Evolutionary conservation across 2,329 filamentous ascomycete species (phyloP), one percentile per base, ranked within the genome.

Genomic region (Diatrype stigma): DNA sequence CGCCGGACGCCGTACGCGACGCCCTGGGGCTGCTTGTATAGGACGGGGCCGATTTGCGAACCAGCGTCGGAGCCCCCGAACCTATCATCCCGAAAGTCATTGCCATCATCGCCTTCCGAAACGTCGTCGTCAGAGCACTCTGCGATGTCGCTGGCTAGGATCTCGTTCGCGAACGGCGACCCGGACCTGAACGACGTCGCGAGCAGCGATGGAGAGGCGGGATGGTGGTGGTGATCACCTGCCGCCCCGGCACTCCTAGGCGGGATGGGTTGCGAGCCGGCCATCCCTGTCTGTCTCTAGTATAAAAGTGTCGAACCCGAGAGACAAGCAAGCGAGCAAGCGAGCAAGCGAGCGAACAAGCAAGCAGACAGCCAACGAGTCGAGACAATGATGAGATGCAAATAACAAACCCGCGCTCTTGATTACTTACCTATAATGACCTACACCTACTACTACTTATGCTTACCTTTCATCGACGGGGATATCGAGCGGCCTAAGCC

Each of bases 1-100:
- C 90, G 78, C 1, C 84, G 79, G 22, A 86, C 85, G 12, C 86
- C 87, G 53, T 82, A 89, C 28, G 86, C 85, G 42, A 94, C 85
- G 63, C 86, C 87, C 58, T 84, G 88, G 1, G 90, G 89, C 44
- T 90, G 81, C 50, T 88, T 83, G 71, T 94, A 96, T 60, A 77
- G 77, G 64, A 69, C 73, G 50, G 73, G 77, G n/a, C 70, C 70
- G 17, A 64, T 71, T 42, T 74, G 69, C 5, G 65, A 58, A 4
- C 68, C 69, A 2, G 61, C 59, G 26, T 59, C 62, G 16, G 66
- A 66, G 6, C 14, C 7, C 23, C 63, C 62, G 16, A 63, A 64
- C 19, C 67, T 61, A 30, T 64, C 60, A 35, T 64, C 66, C 12
- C 63, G 63, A 21, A 47, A 54, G n/a, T 63, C 61, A 35, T 69